Base-by-base conservation (phyloP, 1,284 basidiomycete species). In the Ceratobasidium theobromae region DNA sequence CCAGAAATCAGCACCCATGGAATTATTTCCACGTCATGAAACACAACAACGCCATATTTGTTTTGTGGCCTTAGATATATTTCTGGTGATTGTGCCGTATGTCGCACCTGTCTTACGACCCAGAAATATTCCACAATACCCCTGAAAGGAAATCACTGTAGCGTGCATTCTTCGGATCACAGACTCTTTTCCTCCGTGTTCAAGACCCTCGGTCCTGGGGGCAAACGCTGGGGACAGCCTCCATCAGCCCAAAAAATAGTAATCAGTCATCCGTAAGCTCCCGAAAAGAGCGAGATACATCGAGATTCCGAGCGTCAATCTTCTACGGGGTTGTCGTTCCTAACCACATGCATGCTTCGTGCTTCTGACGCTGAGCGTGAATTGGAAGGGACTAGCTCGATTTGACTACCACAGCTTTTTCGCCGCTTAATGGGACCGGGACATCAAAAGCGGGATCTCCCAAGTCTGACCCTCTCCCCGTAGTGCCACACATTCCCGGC, bases 1-100 rank as follows among this genome's bases (percentile, higher is more conserved):
- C 27, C 49, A 45, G 60, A 64, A 64, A n/a, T n/a, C n/a, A n/a
- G n/a, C n/a, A n/a, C n/a, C n/a, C 60, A 64, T 64, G 60, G 60
- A 64, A 64, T 40, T 9, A 64, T 43, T 53, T 64, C 60, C 48
- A 64, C 49, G 18, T 43, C 28, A 43, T 64, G 60, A 64, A 64
- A 64, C 60, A 5, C 60, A 45, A 28, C 32, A 40, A 52, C 4
- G 32, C 3, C 25, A 38, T 52, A 41, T 62, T 52, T 51, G 41
- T 30, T 30, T 58, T 35, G 30, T 38, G 5, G 16, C 27, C 14
- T 18, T 3, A 43, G 16, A 5, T 43, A 43, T 43, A 18, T 43
- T 18, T 43, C 40, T 43, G 16, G 14, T 43, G 5, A 43, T 14
- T 4, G 40, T 43, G 16, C 21, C 5, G 11, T 48, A 25, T 48